Conservation (phyloP, 805 yeast species). For the Blastobotrys americana region DNA sequence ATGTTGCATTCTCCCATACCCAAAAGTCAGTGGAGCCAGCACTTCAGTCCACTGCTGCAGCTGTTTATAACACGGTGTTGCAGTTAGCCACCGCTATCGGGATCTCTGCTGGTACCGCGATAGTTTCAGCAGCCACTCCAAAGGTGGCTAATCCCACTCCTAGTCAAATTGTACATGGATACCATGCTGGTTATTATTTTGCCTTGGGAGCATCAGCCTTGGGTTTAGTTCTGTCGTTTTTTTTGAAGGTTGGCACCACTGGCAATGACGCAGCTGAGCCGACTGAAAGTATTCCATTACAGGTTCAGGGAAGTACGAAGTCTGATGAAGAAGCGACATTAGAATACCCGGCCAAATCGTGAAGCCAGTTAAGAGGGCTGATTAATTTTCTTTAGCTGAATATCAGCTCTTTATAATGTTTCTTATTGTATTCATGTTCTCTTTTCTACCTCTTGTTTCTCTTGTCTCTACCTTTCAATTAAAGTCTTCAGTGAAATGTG, state of each 20-base stretch:
- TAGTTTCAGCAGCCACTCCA: constrained; percentile 20
- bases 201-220: constrained; percentile 33
- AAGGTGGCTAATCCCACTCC: constrained; percentile 12
- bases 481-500: too few species aligned
- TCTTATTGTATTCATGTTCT: too few species aligned
- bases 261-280: constrained; percentile 8
- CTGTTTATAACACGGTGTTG: constrained; percentile 40
- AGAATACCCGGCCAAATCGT: too few species aligned
- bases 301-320: too few species aligned
- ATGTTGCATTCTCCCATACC: constrained; percentile 39
- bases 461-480: too few species aligned
- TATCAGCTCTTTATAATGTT: too few species aligned
- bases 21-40: constrained; percentile 35
- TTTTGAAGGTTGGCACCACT: constrained; percentile 33
- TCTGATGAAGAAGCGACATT: too few species aligned
- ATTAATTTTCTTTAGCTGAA: too few species aligned
- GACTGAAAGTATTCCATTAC: too few species aligned
- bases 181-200: constrained; percentile 33
- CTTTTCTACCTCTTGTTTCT: too few species aligned
- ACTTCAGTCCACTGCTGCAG: constrained; percentile 42
- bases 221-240: constrained; percentile 29
- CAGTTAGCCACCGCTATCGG: constrained; percentile 40
- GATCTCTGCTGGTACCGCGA: constrained; percentile 37
- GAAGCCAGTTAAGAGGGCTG: too few species aligned
- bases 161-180: constrained; percentile 12